Base-by-base conservation (phyloP, 139 green algal genomes). In the Chlamydomonas asymmetrica region DNA sequence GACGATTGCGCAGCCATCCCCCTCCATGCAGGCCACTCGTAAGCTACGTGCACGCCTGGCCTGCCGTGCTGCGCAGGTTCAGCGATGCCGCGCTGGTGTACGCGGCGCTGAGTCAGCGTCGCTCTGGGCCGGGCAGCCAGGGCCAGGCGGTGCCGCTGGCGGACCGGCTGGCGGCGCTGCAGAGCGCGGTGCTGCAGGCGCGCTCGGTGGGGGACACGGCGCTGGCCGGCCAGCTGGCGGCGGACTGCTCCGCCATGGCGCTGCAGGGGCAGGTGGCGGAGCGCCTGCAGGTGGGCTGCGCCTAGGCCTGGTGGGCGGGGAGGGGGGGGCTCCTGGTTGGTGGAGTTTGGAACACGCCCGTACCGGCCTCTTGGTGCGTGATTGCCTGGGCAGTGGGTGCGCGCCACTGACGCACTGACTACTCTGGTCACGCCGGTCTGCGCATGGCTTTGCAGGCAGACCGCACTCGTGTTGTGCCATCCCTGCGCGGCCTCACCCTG, bases 141-240 rank as follows among this genome's bases (percentile, higher is more conserved):
- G n/a, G n/a, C n/a, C 40, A 66, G 50, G 66, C 68, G 20, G 84
- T 93, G 29, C 66, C 68, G 23, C 74, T 97, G 68, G 77, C 82
- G 23, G 57, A 89, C 50, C 86, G 92, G 2, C 69, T 89, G 63
- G 59, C 82, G 13, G 73, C 71, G 32, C 76, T 90, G 40, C 82
- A 92, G 61, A 54, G 66, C 18, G 89, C 90, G 3, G 82, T 93
- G 63, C 83, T 95, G 72, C 85, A 93, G 81, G 89, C 90, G 34
- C 84, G 84, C 56, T 89, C 74, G 59, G 80, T 77, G 1, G 88
- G 91, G 13, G 84, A 93, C 31, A 66, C 80, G 40, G 63, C 71
- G 23, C 63, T 90, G 65, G 75, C 88, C 18, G 80, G 89, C 48
- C 72, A 76, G 8, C 78, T 92, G 61, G 74, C 88, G 54, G 81